Percentiles rank a stretch among this genome's conserved stretches.
phyloP scores from a whole-genome alignment of 495 filamentous ascomycete genomes.

The Neurospora sublineolata region DNA sequence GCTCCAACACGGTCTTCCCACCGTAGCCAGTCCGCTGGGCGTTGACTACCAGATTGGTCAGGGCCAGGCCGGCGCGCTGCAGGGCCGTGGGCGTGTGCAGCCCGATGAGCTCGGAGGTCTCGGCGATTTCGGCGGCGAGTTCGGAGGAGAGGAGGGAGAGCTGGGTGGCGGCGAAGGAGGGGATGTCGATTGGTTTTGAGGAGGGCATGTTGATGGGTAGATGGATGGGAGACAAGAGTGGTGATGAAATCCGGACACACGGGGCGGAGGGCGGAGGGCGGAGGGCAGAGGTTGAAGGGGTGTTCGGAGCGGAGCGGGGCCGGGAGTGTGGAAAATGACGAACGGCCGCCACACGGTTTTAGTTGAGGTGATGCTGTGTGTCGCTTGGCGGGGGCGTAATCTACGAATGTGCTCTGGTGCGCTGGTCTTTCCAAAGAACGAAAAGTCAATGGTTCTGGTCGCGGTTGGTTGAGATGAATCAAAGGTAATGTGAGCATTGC shows the following conservation, averaged over 20 bases:
- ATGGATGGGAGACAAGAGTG: background rate
- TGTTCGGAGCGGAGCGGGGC: background rate
- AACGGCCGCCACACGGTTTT: background rate
- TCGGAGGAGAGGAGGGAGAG: constrained; percentile 67
- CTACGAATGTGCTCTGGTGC: background rate
- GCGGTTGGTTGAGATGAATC: background rate
- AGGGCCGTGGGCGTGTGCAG: constrained; percentile 60
- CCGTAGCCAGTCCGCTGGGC: constrained; percentile 85
- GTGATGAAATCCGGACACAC: background rate
- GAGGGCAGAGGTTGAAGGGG: background rate
- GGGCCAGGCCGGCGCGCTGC: constrained; percentile 74
- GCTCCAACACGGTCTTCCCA: constrained; percentile 75
- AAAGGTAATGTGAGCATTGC: background rate
- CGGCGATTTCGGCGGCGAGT: constrained; percentile 64
- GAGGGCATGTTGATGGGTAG: constrained; percentile 24
- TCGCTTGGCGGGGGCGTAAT: background rate
- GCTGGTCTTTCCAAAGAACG: background rate
- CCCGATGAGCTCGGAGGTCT: constrained; percentile 59
- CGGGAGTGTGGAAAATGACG: background rate
- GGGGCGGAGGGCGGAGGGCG: background rate
- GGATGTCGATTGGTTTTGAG: constrained; percentile 45
- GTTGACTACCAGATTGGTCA: constrained; percentile 65
- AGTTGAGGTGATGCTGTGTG: background rate
- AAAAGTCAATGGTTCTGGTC: background rate
- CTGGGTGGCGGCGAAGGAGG: constrained; percentile 67